Percentiles rank a stretch among this genome's conserved stretches.
phyloP scores from a whole-genome alignment of 75 land plant genomes.

The Selaginella moellendorffii region DNA sequence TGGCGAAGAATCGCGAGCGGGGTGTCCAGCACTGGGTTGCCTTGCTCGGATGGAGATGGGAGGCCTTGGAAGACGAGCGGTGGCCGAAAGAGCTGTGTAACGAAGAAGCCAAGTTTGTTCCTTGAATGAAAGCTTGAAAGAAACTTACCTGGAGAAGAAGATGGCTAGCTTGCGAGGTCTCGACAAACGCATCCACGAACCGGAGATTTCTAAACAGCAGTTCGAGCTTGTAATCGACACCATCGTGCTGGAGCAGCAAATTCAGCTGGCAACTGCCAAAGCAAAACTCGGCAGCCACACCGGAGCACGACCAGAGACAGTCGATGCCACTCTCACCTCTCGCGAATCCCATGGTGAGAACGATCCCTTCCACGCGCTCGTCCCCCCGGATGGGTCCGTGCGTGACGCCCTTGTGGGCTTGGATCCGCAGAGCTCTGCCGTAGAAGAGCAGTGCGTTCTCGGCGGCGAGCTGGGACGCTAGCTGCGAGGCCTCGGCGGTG shows the following conservation, averaged over 20 bases:
- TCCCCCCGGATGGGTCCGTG: neutral
- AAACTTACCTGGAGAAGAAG: too few species aligned
- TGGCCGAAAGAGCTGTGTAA: conserved; percentile 43
- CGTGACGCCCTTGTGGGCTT: neutral
- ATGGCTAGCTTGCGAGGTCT: neutral
- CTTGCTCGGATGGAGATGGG: neutral
- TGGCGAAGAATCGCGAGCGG: neutral
- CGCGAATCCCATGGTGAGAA: conserved; percentile 7
- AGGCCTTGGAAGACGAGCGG: conserved; percentile 39
- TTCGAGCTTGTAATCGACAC: neutral
- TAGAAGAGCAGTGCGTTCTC: conserved; percentile 17
- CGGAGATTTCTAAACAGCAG: neutral
- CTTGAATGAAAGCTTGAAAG: neutral
- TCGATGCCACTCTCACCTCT: neutral
- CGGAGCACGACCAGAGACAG: conserved; percentile 12
- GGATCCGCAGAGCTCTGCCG: conserved; percentile 19
- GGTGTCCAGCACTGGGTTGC: conserved; percentile 1
- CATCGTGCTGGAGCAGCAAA: neutral
- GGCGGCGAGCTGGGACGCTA: conserved; percentile 13
- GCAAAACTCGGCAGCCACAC: neutral
- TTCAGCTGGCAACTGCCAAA: neutral
- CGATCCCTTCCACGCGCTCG: neutral
- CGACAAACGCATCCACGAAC: neutral
- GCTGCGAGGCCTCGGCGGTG: conserved; percentile 13
- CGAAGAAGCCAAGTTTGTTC: neutral